Evolutionary conservation across 2,329 filamentous ascomycete species (phyloP).

Genomic region (Penicillium nordicum): DNA sequence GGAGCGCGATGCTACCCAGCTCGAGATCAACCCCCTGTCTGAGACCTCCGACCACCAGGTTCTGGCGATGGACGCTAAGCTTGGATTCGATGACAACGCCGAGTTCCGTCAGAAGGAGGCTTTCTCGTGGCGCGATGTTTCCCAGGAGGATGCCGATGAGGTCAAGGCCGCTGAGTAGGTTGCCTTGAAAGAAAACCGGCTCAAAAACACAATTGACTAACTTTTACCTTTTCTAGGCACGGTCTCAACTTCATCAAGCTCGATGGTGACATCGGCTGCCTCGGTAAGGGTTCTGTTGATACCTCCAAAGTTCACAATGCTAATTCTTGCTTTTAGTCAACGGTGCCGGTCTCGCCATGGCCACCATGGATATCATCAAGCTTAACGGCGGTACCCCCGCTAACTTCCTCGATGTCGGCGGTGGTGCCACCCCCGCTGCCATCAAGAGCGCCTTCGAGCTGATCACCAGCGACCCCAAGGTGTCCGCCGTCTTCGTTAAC

Average conservation of each 20-base stretch:
- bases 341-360: slow-evolving; percentile 98
- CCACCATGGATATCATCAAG: slow-evolving; percentile 99
- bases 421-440: slow-evolving; percentile 91
- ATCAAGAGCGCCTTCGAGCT: slow-evolving; percentile 98
- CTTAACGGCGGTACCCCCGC: slow-evolving; percentile 92
- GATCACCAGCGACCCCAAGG: slow-evolving; percentile 97
- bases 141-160: slow-evolving; percentile 95
- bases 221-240: slow-evolving; percentile 32
- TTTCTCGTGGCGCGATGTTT: slow-evolving; percentile 88
- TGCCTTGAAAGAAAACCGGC: neutral
- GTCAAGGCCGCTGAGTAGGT: slow-evolving; percentile 85
- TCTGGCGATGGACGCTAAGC: slow-evolving; percentile 98
- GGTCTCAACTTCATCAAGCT: slow-evolving; percentile 99
- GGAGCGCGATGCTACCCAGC: slow-evolving; percentile 98
- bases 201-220: neutral
- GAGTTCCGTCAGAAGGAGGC: slow-evolving; percentile 97
- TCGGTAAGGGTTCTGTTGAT: slow-evolving; percentile 44
- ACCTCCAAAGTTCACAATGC: neutral
- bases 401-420: slow-evolving; percentile 98
- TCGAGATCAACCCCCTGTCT: slow-evolving; percentile 98
- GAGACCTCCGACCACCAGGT: slow-evolving; percentile 99
- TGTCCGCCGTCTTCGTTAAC: slow-evolving; percentile 99
- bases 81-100: slow-evolving; percentile 98
- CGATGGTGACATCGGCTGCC: slow-evolving; percentile 96
- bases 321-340: slow-evolving; percentile 60